Conservation (phyloP, 2,329 filamentous ascomycete species). For the Colletotrichum chlorophyti region DNA sequence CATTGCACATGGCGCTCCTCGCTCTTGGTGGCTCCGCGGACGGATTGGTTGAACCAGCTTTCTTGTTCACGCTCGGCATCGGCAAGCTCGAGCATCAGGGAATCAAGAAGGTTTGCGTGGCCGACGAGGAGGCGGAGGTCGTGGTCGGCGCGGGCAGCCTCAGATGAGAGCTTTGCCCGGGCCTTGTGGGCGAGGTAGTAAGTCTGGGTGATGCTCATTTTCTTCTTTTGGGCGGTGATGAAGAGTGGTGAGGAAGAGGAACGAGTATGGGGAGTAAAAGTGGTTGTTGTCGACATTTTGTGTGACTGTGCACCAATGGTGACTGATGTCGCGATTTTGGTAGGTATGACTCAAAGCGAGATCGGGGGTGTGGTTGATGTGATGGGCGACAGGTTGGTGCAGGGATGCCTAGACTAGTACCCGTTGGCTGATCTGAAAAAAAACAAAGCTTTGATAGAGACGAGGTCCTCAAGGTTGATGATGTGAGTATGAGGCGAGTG, state of each 20-base stretch:
- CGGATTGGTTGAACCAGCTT: constrained; percentile 96
- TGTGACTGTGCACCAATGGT: constrained; percentile 23
- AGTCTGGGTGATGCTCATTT: constrained; percentile 97
- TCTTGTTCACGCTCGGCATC: constrained; percentile 96
- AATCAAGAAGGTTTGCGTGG: constrained; percentile 97
- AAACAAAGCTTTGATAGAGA: constrained; percentile 18
- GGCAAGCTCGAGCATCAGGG: constrained; percentile 88
- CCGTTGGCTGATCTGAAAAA: constrained; percentile 18
- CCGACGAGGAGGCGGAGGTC: constrained; percentile 94
- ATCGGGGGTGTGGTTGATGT: constrained; percentile 17
- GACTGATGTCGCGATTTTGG: constrained; percentile 29
- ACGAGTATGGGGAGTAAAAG: constrained; percentile 32
- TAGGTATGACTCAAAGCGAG: constrained; percentile 29
- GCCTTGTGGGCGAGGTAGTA: constrained; percentile 99
- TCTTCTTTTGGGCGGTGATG: constrained; percentile 57
- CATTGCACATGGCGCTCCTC: constrained; percentile 80
- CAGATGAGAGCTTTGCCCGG: constrained; percentile 90
- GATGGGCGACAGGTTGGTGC: constrained; percentile 14
- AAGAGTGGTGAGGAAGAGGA: constrained; percentile 48
- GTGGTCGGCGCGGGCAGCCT: constrained; percentile 91
- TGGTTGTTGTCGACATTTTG: constrained; percentile 40
- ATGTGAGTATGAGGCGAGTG: neutral
- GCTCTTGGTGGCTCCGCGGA: constrained; percentile 70
- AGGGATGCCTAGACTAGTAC: constrained; percentile 28
- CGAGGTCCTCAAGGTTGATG: too few relatives aligned